Percentiles rank a stretch among this genome's conserved stretches.
Conservation (phyloP, 139 green algal genomes). For the Closterium sp. region DNA sequence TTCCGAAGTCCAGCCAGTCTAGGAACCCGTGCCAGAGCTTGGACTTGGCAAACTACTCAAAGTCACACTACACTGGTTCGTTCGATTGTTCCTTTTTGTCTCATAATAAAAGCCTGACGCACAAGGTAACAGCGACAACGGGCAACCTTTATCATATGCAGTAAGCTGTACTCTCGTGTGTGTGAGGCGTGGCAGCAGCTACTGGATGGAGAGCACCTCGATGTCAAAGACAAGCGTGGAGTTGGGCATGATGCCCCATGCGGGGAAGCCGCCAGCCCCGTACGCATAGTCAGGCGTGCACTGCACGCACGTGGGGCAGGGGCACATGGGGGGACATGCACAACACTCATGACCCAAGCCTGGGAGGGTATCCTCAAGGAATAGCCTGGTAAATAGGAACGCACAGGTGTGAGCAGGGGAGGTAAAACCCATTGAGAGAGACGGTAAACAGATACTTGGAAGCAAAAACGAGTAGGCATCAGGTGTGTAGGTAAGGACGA, state of each 20-base stretch:
- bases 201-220: conserved; percentile 50
- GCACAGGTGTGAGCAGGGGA: too few relatives aligned
- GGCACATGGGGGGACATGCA: neutral
- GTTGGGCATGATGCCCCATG: conserved; percentile 59
- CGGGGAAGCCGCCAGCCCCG: conserved; percentile 55
- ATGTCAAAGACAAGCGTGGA: conserved; percentile 58
- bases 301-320: conserved; percentile 3
- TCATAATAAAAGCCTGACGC: neutral
- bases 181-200: neutral
- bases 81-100: neutral
- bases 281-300: conserved; percentile 59
- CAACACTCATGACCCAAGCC: neutral
- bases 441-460: neutral
- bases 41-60: too few relatives aligned
- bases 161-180: too few relatives aligned
- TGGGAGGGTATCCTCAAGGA: neutral
- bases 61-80: neutral
- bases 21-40: neutral
- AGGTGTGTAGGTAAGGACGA: neutral
- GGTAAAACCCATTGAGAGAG: too few relatives aligned
- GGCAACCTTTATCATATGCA: too few relatives aligned
- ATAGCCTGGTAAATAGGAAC: too few relatives aligned
- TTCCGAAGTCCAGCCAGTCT: neutral
- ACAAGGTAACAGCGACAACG: neutral
- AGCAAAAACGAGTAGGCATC: neutral